Percentiles rank a stretch among this genome's conserved stretches.
Conservation (phyloP, 177 flowering plant species). For the Vitis hybrid region DNA sequence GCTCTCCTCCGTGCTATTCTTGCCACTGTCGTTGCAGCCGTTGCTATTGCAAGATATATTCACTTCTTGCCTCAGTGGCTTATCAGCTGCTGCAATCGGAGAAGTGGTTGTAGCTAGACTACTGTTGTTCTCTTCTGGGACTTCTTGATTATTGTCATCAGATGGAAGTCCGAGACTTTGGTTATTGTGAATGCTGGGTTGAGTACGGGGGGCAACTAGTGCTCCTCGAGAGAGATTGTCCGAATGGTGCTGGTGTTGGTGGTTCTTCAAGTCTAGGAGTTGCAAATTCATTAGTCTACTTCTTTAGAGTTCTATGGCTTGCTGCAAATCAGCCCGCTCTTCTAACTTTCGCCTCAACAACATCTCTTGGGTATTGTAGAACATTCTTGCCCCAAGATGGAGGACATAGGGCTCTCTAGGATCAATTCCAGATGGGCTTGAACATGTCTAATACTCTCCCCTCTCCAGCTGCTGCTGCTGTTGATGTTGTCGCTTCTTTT, state of each 20-base stretch:
- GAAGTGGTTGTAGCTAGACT: conserved; percentile 24
- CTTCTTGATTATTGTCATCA: conserved; percentile 33
- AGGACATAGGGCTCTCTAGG: conserved; percentile 61
- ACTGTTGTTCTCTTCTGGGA: conserved; percentile 32
- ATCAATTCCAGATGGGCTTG: conserved; percentile 49
- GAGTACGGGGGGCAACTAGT: conserved; percentile 34
- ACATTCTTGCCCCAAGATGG: conserved; percentile 61
- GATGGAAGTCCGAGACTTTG: conserved; percentile 22
- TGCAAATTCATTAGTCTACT: conserved; percentile 75
- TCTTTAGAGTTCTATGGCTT: conserved; percentile 76
- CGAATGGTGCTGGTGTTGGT: conserved; percentile 32
- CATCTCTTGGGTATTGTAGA: conserved; percentile 63
- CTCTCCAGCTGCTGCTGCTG: conserved; percentile 50
- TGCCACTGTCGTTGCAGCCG: conserved; percentile 13
- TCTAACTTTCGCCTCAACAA: conserved; percentile 66
- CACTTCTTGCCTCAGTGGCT: conserved; percentile 29
- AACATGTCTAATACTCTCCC: conserved; percentile 51
- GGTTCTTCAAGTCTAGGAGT: conserved; percentile 60
- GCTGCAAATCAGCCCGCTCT: conserved; percentile 77
- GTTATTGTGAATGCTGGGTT: conserved; percentile 19
- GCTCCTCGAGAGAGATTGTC: conserved; percentile 34
- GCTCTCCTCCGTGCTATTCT: conserved; percentile 19
- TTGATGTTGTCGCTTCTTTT: conserved; percentile 65
- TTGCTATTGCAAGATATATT: conserved; percentile 16
- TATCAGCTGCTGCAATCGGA: conserved; percentile 19